A percentile compares a stretch with the other conserved stretches of the same genome.
Conservation (phyloP, 345 rosid genomes). For the Anacardium occidentale region DNA sequence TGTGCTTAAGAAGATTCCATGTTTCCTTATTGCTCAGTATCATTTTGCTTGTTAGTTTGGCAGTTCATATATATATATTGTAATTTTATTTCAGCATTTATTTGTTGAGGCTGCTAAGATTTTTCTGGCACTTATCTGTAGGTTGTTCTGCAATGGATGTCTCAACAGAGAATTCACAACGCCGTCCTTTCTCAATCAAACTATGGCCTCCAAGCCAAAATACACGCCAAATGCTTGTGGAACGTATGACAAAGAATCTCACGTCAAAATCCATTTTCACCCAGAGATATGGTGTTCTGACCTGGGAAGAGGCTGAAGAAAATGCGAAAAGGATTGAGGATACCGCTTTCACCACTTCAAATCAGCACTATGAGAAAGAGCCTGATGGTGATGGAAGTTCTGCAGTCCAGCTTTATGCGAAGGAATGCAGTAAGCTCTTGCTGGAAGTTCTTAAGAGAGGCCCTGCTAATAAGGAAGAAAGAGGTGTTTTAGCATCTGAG, state of each 20-base stretch:
- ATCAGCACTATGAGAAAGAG: slow-evolving; percentile 75
- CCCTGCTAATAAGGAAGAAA: slow-evolving; percentile 32
- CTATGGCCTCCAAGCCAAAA: slow-evolving; percentile 87
- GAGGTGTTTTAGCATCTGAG: slow-evolving; percentile 20
- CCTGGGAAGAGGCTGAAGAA: slow-evolving; percentile 72
- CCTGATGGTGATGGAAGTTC: slow-evolving; percentile 96
- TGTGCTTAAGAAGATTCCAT: neutral
- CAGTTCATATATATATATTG: neutral
- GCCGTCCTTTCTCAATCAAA: slow-evolving; percentile 65
- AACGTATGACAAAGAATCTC: slow-evolving; percentile 64
- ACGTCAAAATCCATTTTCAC: slow-evolving; percentile 78
- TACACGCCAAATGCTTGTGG: slow-evolving; percentile 68
- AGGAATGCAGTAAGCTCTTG: slow-evolving; percentile 82
- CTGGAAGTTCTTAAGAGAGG: slow-evolving; percentile 81
- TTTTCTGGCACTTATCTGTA: slow-evolving; percentile 16
- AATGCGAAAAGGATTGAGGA: slow-evolving; percentile 76
- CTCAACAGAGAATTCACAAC: slow-evolving; percentile 47
- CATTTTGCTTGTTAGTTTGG: neutral
- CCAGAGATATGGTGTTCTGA: slow-evolving; percentile 70
- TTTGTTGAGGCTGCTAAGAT: neutral
- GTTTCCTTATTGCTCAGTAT: neutral
- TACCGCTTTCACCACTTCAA: slow-evolving; percentile 54
- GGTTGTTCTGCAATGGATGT: slow-evolving; percentile 50
- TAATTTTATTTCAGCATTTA: too few species aligned
- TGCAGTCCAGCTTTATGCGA: slow-evolving; percentile 95